Base-by-base conservation (phyloP, 129 eudicot genomes). In the Centrapalus pauciflorus region DNA sequence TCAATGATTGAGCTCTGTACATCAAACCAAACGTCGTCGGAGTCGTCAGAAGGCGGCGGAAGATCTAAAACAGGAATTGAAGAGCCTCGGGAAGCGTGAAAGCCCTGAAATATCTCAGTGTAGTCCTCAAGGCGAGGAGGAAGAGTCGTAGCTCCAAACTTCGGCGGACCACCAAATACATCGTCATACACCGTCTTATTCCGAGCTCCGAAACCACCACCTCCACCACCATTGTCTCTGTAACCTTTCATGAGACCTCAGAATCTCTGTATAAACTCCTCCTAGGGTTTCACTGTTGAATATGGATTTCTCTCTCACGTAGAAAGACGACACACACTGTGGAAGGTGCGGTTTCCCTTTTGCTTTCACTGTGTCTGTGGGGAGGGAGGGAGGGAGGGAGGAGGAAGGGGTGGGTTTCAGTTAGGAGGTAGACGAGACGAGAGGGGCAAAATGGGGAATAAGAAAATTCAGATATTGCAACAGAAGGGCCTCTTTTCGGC, bases 71-170 rank as follows among this genome's bases (percentile, higher is more conserved):
- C 63, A 2, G 99, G 99, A 50, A 94, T 89, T 10, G 99, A 82
- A 1, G 90, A 78, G 61, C 85, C 84, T 71, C 89, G 86, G 69
- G 96, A 79, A 17, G 88, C 71, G 77, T 87, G 96, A 78, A 93
- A 93, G 26, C 89, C 82, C 26, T 90, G 88, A 48, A 94, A 89
- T 50, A 94, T 89, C 85, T 94, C 97, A 7, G 77, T 63, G 69
- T 94, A 94, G 77, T 94, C 99, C 61, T 94, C 88, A 0, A 78
- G 61, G 7, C 97, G 88, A 17, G 99, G 99, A 32, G 97, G 84
- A 46, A 94, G 77, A 4, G 93, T 64, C 7, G 90, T 81, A 16
- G 72, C 75, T 27, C 87, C 88, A 33, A 77, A 79, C 81, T 82
- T 86, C 6, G 90, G 97, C 8, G 86, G 82, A 26, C 87, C 95